These are phyloP conservation scores for Metschnikowia shivogae DNA, from an alignment of 805 yeast genomes.

Conservation along the genomic window DNA sequence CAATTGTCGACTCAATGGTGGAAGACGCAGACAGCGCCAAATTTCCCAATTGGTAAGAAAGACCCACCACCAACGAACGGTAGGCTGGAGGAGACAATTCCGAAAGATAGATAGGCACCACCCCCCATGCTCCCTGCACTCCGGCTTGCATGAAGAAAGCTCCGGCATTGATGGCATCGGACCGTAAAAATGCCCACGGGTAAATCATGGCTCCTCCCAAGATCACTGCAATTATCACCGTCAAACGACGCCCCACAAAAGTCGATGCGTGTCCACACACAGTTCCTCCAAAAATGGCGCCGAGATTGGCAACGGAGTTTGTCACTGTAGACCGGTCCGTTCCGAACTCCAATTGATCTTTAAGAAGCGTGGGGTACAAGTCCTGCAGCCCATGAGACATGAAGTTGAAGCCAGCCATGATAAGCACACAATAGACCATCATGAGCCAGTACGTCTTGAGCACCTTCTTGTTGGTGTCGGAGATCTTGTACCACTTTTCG, in stretches of 20 bases:
- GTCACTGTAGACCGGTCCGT: slow-evolving; percentile 35
- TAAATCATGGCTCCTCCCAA: slow-evolving; percentile 39
- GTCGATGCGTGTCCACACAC: slow-evolving; percentile 43
- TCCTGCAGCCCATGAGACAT: slow-evolving; percentile 42
- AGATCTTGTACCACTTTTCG: slow-evolving; percentile 11
- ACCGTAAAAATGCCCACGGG: slow-evolving; percentile 24
- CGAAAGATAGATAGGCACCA: slow-evolving; percentile 59
- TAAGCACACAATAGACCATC: slow-evolving; percentile 51
- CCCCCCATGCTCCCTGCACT: slow-evolving; percentile 75
- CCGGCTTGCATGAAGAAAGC: slow-evolving; percentile 61
- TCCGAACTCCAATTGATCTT: slow-evolving; percentile 30
- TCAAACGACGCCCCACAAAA: slow-evolving; percentile 34
- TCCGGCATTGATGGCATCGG: slow-evolving; percentile 50
- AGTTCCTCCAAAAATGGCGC: slow-evolving; percentile 40
- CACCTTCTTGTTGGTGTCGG: slow-evolving; percentile 18
- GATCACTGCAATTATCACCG: slow-evolving; percentile 29
- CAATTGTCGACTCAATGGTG: slow-evolving; percentile 64
- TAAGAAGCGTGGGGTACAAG: slow-evolving; percentile 38
- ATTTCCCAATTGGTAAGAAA: slow-evolving; percentile 69
- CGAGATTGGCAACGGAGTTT: slow-evolving; percentile 38
- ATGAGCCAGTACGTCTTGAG: slow-evolving; percentile 56
- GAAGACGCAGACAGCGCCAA: slow-evolving; percentile 67
- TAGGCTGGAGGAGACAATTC: slow-evolving; percentile 54
- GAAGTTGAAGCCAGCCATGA: slow-evolving; percentile 41
- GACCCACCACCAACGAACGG: slow-evolving; percentile 18